These are phyloP conservation scores for Dactylella cylindrospora DNA, from an alignment of 2,329 filamentous ascomycete species.

Conservation along the genomic window DNA sequence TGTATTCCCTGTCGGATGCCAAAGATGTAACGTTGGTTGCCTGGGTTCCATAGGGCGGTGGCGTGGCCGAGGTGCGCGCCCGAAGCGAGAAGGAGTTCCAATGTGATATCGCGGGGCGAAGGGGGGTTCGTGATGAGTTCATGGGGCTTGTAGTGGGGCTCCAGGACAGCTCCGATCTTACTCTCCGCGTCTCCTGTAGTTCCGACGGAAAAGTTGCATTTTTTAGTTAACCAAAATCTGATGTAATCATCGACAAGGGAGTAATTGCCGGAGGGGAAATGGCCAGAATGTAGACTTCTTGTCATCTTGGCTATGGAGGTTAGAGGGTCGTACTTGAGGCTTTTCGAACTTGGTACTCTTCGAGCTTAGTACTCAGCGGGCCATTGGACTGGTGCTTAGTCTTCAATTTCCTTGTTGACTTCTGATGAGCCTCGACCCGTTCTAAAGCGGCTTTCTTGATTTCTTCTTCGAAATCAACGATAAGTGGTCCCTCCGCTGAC, in stretches of 20 bases:
- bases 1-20: conserved; percentile 85
- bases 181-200: conserved; percentile 42
- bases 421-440: neutral
- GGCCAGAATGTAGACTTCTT: no score
- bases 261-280: no score
- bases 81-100: conserved; percentile 85
- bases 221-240: neutral
- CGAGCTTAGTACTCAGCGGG: conserved; percentile 14
- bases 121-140: conserved; percentile 72
- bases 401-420: neutral
- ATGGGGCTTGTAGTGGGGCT: conserved; percentile 65
- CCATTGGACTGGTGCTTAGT: neutral
- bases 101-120: conserved; percentile 73
- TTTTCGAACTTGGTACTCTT: conserved; percentile 19
- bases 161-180: conserved; percentile 48
- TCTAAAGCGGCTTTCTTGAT: conserved; percentile 7
- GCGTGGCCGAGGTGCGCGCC: conserved; percentile 89
- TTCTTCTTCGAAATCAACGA: conserved; percentile 33
- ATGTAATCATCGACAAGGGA: neutral
- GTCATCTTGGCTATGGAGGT: neutral
- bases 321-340: conserved; percentile 20
- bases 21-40: conserved; percentile 90
- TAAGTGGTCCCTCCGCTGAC: conserved; percentile 18
- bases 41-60: conserved; percentile 89
- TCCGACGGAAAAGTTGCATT: conserved; percentile 2